Evolutionary conservation across 2,329 filamentous ascomycete genomes (phyloP).

Genomic region (Xylogone sp.): DNA sequence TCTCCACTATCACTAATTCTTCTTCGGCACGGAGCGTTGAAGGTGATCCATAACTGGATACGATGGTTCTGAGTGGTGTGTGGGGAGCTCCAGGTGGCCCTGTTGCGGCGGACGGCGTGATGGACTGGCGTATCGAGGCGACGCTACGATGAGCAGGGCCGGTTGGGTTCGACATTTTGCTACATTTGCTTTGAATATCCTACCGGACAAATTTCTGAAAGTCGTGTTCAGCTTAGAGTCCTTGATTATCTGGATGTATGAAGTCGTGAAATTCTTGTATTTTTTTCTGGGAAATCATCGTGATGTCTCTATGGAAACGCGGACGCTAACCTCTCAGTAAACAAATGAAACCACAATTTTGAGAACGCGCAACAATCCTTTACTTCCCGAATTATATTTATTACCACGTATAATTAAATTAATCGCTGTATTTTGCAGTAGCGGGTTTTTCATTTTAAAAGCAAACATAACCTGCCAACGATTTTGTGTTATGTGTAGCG

Average conservation of each 20-base stretch:
- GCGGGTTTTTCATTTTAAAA: neutral
- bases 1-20: constrained; percentile 76
- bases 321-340: constrained; percentile 6
- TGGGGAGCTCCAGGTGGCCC: constrained; percentile 47
- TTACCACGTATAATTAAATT: neutral
- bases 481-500: constrained; percentile 2
- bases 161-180: constrained; percentile 22
- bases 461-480: too few relatives aligned
- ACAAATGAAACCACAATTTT: constrained; percentile 4
- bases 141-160: constrained; percentile 54
- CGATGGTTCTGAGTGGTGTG: constrained; percentile 51
- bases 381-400: neutral
- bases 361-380: neutral
- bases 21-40: constrained; percentile 71
- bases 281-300: too few relatives aligned
- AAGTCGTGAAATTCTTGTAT: too few relatives aligned
- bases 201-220: neutral
- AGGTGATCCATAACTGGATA: constrained; percentile 55
- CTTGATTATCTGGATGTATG: neutral
- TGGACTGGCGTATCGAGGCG: constrained; percentile 46
- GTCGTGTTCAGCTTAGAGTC: neutral
- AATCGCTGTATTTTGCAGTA: neutral
- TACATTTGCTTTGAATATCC: constrained; percentile 9
- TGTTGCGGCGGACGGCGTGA: constrained; percentile 6
- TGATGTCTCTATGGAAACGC: constrained; percentile 4